Percentiles rank a stretch among this genome's conserved stretches.
These are phyloP conservation scores for Phytophthora parvispora DNA, from an alignment of 352 stramenopile species.

Conservation along the genomic window DNA sequence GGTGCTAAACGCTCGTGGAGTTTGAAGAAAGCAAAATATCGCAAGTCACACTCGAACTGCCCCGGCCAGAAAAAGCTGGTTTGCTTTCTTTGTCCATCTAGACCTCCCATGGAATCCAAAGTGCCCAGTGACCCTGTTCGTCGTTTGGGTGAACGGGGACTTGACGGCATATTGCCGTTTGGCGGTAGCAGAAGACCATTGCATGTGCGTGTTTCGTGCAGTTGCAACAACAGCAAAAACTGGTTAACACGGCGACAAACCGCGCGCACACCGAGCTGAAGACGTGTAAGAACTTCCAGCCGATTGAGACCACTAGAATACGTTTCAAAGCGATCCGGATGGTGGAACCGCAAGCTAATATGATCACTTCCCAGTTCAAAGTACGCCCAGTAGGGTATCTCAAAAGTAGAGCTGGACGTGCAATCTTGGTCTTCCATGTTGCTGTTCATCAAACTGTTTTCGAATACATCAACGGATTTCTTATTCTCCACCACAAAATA, in stretches of 20 bases:
- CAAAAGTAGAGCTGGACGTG: too few relatives aligned
- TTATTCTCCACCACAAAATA: conserved; percentile 78
- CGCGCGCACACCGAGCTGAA: conserved; percentile 77
- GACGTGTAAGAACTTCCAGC: conserved; percentile 69
- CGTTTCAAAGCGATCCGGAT: conserved; percentile 46
- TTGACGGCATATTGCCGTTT: conserved; percentile 40
- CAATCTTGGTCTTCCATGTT: too few relatives aligned
- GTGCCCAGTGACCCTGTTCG: conserved; percentile 36
- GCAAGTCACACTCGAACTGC: conserved; percentile 87
- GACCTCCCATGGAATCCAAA: conserved; percentile 28
- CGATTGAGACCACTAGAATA: conserved; percentile 48
- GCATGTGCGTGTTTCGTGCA: conserved; percentile 87
- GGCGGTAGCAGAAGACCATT: conserved; percentile 76
- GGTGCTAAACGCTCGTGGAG: conserved; percentile 84
- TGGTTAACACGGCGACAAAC: conserved; percentile 89
- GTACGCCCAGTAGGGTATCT: conserved; percentile 87
- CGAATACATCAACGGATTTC: background rate
- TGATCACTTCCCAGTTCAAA: conserved; percentile 68
- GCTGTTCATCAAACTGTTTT: background rate
- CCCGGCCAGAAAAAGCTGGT: conserved; percentile 85
- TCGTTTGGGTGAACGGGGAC: conserved; percentile 51
- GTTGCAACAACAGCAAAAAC: conserved; percentile 82
- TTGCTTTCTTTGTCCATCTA: conserved; percentile 26
- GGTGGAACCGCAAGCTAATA: conserved; percentile 70
- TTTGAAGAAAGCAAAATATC: conserved; percentile 84